A percentile compares a stretch with the other conserved stretches of the same genome.
These are phyloP conservation scores for Microbotryum silenes-acaulis DNA, from an alignment of 1,284 basidiomycete species.

Conservation along the genomic window DNA sequence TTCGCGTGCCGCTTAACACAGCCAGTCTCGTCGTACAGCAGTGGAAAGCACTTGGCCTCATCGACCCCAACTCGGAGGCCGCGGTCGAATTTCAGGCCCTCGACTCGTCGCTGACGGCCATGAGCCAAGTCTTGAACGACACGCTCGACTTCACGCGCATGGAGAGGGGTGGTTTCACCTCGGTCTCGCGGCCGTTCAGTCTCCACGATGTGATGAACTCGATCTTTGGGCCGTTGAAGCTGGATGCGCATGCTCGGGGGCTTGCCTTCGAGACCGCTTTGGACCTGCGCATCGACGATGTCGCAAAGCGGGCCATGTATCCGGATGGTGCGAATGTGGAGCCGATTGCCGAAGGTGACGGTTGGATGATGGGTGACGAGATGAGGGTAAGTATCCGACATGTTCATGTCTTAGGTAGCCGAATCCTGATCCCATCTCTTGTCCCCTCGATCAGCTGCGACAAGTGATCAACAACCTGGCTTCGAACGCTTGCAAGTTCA, in stretches of 20 bases:
- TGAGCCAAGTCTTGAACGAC: constrained; percentile 66
- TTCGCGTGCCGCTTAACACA: constrained; percentile 81
- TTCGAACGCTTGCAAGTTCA: constrained; percentile 55
- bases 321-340: constrained; percentile 32
- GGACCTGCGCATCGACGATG: constrained; percentile 65
- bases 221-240: constrained; percentile 63
- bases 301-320: constrained; percentile 35
- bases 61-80: constrained; percentile 52
- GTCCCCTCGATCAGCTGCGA: too few species aligned
- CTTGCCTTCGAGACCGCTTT: constrained; percentile 62
- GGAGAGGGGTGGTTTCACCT: constrained; percentile 57
- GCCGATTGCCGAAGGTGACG: constrained; percentile 49
- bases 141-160: constrained; percentile 46
- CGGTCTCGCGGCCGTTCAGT: constrained; percentile 60
- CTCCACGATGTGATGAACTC: constrained; percentile 77
- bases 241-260: constrained; percentile 63
- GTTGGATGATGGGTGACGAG: constrained; percentile 66
- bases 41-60: constrained; percentile 62
- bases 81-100: constrained; percentile 73
- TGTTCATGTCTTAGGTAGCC: constrained; percentile 6
- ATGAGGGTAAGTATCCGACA: constrained; percentile 53
- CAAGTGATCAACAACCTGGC: constrained; percentile 41
- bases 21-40: constrained; percentile 85
- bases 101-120: constrained; percentile 75
- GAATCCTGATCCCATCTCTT: constrained; percentile 32